A percentile compares a stretch with the other conserved stretches of the same genome.
These are phyloP conservation scores for Hypoxylon intermedium DNA, from an alignment of 495 filamentous ascomycete genomes.

Conservation along the genomic window DNA sequence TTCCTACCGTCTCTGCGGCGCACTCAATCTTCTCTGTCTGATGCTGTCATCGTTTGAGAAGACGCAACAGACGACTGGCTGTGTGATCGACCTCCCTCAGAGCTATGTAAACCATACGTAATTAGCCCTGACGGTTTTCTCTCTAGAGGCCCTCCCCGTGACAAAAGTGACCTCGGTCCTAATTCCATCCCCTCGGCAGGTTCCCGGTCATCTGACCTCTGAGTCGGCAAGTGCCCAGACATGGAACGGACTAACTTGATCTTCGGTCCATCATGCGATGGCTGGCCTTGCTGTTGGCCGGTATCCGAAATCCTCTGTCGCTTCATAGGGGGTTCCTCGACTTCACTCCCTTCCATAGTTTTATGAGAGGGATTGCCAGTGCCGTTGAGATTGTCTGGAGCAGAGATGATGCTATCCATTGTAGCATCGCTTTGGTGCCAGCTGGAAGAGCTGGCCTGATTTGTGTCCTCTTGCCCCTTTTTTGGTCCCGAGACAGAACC, in stretches of 20 bases:
- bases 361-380: neutral
- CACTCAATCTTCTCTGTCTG: constrained; percentile 3
- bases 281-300: neutral
- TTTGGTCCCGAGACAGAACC: constrained; percentile 12
- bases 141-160: constrained; percentile 2
- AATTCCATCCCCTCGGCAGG: neutral
- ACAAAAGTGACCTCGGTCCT: neutral
- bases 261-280: neutral
- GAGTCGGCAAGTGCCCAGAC: constrained; percentile 14
- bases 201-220: neutral
- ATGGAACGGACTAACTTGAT: constrained; percentile 28
- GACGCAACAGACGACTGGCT: constrained; percentile 16
- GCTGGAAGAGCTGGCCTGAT: neutral
- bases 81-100: neutral
- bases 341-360: neutral
- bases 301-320: neutral
- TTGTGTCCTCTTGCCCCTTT: constrained; percentile 1
- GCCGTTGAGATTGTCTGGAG: neutral
- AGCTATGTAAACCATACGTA: constrained; percentile 11
- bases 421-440: neutral
- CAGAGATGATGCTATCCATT: neutral
- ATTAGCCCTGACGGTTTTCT: constrained; percentile 2
- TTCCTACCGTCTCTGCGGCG: neutral
- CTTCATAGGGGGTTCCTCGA: constrained; percentile 10
- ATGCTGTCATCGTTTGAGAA: constrained; percentile 4